Evolutionary conservation across 2,329 filamentous ascomycete species (phyloP), one percentile per base, ranked within the genome.

Genomic region (Alternaria sp.): DNA sequence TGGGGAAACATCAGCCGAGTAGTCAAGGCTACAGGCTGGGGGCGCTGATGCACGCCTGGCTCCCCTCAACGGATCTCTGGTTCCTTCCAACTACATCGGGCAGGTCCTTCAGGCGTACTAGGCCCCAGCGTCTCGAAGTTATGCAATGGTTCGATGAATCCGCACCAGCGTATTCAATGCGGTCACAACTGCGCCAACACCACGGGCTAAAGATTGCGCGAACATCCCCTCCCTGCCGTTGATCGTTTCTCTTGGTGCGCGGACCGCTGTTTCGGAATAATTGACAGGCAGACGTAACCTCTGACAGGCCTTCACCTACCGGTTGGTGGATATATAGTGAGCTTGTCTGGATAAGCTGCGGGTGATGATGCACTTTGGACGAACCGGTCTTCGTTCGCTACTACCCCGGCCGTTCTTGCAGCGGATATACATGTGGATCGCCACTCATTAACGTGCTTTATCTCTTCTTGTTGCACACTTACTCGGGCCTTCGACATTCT

Each of bases 211-310:
- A 63, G 45, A 63, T 63, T 57, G 65, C 56, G 65, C 63, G 61
- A 68, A 66, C 59, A 62, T 69, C 56, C 73, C 66, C 69, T 75
- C 72, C 74, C 75, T 77, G 68, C 73, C 63, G 73, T 63, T 52
- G 70, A 74, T 76, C 73, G 60, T 70, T 69, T 57, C 69, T 67
- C 55, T 69, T 65, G 62, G 65, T 63, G 64, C 56, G 65, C 66
- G 56, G 52, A 65, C 70, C 65, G 57, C 58, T 59, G 67, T 70
- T 73, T 74, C 68, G 69, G 69, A 73, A 68, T 65, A 59, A 72
- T 68, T 57, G 65, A 61, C 62, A 57, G 56, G 58, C 45, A 55
- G 57, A 45, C 32, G 28, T 61, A 55, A 51, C 46, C 53, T 45
- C 45, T 32, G 45, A 17, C 36, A 28, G 58, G 17, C 52, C 19